These are phyloP conservation scores for Sechiopsis laciniata DNA, from an alignment of 306 rosid genomes.

Conservation along the genomic window DNA sequence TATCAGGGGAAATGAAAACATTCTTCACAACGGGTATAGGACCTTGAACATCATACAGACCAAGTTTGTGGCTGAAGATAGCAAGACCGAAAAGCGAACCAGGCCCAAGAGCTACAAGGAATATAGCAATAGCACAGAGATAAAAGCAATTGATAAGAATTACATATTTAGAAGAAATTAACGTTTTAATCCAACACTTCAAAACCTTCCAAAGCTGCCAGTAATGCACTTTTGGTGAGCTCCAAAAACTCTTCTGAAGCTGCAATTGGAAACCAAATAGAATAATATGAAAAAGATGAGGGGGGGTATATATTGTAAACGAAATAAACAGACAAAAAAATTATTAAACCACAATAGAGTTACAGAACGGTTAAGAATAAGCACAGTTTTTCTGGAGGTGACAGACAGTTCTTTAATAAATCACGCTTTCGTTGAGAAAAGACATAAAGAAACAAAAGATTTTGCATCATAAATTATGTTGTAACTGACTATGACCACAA, in stretches of 20 bases:
- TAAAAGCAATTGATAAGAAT: conserved; percentile 22
- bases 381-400: neutral
- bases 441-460: too few species aligned
- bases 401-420: too few species aligned
- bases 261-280: conserved; percentile 39
- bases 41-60: conserved; percentile 90
- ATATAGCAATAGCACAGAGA: conserved; percentile 19
- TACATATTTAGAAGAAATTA: neutral
- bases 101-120: conserved; percentile 72
- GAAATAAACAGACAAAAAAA: neutral
- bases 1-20: conserved; percentile 77
- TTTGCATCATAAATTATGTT: neutral
- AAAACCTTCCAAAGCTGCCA: conserved; percentile 91
- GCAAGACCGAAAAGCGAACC: conserved; percentile 98
- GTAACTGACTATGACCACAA: neutral
- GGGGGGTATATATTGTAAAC: neutral
- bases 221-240: conserved; percentile 83
- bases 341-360: neutral
- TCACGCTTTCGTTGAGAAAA: too few species aligned
- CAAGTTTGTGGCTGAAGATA: conserved; percentile 92
- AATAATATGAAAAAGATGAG: conserved; percentile 5
- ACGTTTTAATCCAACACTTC: conserved; percentile 23
- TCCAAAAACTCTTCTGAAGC: conserved; percentile 97
- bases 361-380: neutral
- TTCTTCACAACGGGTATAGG: conserved; percentile 87